Conservation (phyloP, 2,329 filamentous ascomycete genomes). For the Aspergillus novoparasiticus region DNA sequence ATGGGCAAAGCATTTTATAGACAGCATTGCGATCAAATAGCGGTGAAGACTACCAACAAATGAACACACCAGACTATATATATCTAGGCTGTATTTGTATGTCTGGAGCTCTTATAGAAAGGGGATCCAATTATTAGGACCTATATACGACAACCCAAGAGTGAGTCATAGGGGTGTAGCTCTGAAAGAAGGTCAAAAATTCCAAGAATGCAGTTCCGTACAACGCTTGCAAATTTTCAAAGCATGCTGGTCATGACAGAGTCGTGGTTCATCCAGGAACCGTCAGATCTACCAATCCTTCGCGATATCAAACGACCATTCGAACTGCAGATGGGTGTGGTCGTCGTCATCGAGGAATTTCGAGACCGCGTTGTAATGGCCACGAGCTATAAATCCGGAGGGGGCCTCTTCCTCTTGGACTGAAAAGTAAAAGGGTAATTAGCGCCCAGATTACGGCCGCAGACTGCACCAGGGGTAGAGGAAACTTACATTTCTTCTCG, state of each 20-base stretch:
- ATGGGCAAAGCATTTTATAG: constrained; percentile 28
- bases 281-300: constrained; percentile 74
- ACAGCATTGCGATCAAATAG: constrained; percentile 18
- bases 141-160: constrained; percentile 10
- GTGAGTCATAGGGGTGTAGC: neutral
- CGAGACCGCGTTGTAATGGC: constrained; percentile 85
- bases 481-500: constrained; percentile 83
- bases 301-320: constrained; percentile 94
- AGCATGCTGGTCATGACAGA: constrained; percentile 25
- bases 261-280: constrained; percentile 14
- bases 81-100: constrained; percentile 3
- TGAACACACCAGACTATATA: neutral
- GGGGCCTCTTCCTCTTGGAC: constrained; percentile 92
- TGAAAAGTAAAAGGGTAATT: constrained; percentile 43
- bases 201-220: constrained; percentile 25
- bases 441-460: neutral
- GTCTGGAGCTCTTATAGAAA: neutral
- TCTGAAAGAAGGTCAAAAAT: constrained; percentile 2
- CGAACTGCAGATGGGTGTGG: constrained; percentile 84
- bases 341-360: constrained; percentile 96
- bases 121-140: constrained; percentile 4
- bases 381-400: constrained; percentile 84
- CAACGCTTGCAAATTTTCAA: constrained; percentile 31
- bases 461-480: neutral
- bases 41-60: neutral